phyloP scores from a whole-genome alignment of 371 early-diverging fungal genomes.

The Choanephora cucurbitarum region DNA sequence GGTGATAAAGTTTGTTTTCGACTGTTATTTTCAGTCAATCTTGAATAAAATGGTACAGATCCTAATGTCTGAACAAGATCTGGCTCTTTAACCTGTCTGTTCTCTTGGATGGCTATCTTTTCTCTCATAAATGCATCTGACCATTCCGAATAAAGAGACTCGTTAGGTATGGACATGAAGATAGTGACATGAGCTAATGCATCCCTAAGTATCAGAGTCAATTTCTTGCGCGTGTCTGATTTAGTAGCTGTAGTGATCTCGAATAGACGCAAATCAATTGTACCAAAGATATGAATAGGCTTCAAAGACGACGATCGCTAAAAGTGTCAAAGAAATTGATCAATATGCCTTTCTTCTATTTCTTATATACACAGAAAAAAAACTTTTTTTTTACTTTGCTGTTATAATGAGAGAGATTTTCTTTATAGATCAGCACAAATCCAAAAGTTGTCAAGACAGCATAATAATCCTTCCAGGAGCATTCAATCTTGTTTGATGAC shows the following conservation, averaged over 20 bases:
- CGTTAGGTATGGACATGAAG: slow-evolving; percentile 35
- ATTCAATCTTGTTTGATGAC: slow-evolving; percentile 32
- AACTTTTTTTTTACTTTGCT: slow-evolving; percentile 35
- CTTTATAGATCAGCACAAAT: slow-evolving; percentile 43
- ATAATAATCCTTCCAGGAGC: slow-evolving; percentile 43
- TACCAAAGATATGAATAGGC: slow-evolving; percentile 31
- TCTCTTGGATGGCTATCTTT: slow-evolving; percentile 31
- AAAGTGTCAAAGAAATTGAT: background rate
- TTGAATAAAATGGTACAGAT: slow-evolving; percentile 6
- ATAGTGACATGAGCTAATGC: slow-evolving; percentile 28
- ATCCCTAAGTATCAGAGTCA: slow-evolving; percentile 19
- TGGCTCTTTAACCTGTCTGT: slow-evolving; percentile 2
- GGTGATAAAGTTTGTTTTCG: background rate
- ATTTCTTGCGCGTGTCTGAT: slow-evolving; percentile 29
- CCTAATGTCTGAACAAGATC: slow-evolving; percentile 1
- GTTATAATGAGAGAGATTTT: slow-evolving; percentile 9
- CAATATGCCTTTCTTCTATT: too few relatives aligned
- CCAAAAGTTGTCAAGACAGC: slow-evolving; percentile 37
- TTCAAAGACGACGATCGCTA: slow-evolving; percentile 20
- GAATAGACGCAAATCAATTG: slow-evolving; percentile 38
- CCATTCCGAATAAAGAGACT: slow-evolving; percentile 41
- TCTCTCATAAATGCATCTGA: slow-evolving; percentile 52
- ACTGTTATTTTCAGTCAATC: background rate
- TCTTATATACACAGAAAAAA: slow-evolving; percentile 25
- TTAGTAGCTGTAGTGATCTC: slow-evolving; percentile 40